phyloP scores from a whole-genome alignment of 148 eudicot genomes.

The Dianthus caryophyllus region DNA sequence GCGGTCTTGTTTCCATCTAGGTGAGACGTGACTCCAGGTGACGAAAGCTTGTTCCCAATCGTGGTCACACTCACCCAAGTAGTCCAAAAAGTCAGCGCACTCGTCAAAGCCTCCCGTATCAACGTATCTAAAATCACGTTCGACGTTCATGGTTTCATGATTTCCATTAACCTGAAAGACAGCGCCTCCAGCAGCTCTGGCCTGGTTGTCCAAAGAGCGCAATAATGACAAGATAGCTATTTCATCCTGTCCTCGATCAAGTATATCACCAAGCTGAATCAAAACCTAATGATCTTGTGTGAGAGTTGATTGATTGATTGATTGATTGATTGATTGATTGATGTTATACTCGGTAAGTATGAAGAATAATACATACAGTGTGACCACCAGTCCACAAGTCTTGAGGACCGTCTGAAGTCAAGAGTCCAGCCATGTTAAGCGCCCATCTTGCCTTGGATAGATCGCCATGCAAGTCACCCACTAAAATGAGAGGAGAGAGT shows the following conservation, averaged over 20 bases:
- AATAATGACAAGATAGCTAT: conserved; percentile 85
- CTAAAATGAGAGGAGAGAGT: no score
- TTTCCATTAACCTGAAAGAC: conserved; percentile 99
- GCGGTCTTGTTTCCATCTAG: conserved; percentile 54
- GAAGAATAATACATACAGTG: conserved; percentile 48
- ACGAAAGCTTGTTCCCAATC: conserved; percentile 84
- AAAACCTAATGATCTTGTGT: no score
- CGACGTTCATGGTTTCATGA: conserved; percentile 95
- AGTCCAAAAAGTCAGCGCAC: conserved; percentile 74
- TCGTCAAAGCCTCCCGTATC: conserved; percentile 87
- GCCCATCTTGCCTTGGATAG: conserved; percentile 79
- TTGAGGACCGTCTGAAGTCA: conserved; percentile 72
- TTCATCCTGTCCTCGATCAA: conserved; percentile 95
- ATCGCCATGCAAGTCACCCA: conserved; percentile 98
- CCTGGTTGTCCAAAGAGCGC: conserved; percentile 76
- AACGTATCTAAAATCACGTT: conserved; percentile 90
- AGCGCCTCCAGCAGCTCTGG: conserved; percentile 83
- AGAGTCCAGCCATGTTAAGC: conserved; percentile 86
- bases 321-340: no score
- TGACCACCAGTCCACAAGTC: conserved; percentile 80
- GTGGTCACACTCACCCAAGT: conserved; percentile 61
- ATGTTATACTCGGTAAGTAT: not conserved
- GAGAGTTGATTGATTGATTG: no score
- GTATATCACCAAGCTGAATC: conserved; percentile 90
- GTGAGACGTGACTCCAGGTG: conserved; percentile 61